These are phyloP conservation scores for Phaeolepiota aurea DNA, from an alignment of 768 basidiomycete species.

Conservation along the genomic window DNA sequence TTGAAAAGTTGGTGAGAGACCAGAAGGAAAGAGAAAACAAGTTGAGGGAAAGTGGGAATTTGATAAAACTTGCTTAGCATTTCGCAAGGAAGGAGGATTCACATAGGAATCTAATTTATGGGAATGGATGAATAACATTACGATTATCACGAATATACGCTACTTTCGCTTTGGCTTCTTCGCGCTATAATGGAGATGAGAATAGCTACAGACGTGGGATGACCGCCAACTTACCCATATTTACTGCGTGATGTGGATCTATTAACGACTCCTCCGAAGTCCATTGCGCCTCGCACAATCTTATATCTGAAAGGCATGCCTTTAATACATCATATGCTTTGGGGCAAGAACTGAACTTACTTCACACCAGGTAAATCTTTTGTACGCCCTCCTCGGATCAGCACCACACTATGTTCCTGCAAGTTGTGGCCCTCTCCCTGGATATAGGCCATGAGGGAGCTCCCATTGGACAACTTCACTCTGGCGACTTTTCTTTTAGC, in stretches of 20 bases:
- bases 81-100: no score
- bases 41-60: constrained; percentile 55
- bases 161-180: constrained; percentile 84
- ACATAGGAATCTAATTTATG: background rate
- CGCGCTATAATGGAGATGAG: constrained; percentile 28
- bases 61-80: constrained; percentile 25
- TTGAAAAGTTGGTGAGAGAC: constrained; percentile 67
- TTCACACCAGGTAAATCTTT: constrained; percentile 98
- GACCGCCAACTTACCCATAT: constrained; percentile 62
- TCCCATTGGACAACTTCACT: constrained; percentile 86
- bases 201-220: constrained; percentile 1
- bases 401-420: constrained; percentile 94
- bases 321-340: background rate
- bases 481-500: constrained; percentile 96
- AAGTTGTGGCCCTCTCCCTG: constrained; percentile 96
- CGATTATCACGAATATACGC: constrained; percentile 6
- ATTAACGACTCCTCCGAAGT: constrained; percentile 86
- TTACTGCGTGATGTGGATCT: constrained; percentile 76
- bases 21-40: constrained; percentile 57
- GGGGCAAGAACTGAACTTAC: constrained; percentile 34
- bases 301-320: constrained; percentile 71
- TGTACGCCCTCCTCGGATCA: constrained; percentile 90
- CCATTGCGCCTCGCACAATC: constrained; percentile 85
- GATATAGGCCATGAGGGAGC: constrained; percentile 87
- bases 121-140: constrained; percentile 1